Evolutionary conservation across 1,139 yeast species (phyloP), one percentile per base, ranked within the genome.

Genomic region (Kodamaea alishanica): DNA sequence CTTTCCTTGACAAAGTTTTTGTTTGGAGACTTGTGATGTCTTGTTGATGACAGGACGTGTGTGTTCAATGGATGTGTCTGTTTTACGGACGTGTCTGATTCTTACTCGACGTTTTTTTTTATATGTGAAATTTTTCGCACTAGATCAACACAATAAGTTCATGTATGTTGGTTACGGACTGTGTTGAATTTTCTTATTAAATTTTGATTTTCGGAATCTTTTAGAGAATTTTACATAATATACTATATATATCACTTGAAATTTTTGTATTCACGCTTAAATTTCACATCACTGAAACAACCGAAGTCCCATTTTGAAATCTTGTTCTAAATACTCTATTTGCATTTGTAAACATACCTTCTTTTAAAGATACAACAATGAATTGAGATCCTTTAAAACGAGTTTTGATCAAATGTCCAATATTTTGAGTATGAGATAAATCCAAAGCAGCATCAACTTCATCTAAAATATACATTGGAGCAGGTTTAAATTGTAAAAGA

Each of bases 381-480:
- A 94, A 94, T 58, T 94, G 99, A 2, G 97, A 84, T 0, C 96
- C 97, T 58, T 86, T 84, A 63, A 94, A 94, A 51, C 96, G 71
- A 0, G 97, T 90, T 64, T 90, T 92, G 61, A 94, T 92, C 56
- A 94, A 71, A 56, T 89, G 96, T 5, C 99, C 99, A 54, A 94
- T 92, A 55, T 92, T 92, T 61, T 94, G 97, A 1, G 99, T 94
- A 60, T 94, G 99, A 39, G 95, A 87, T 47, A 90, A 75, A 69
- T 94, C 99, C 48, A 94, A 74, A 1, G 99, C 99, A 1, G 99
- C 98, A 64, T 92, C 98, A 28, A 92, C 97, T 63, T 92, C 98
- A 63, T 92, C 98, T 43, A 92, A 70, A 52, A 92, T 90, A 58
- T 92, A 92, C 96, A 92, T 87, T 8, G 98, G 98, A 0, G 98